Percentiles rank a stretch among this genome's conserved stretches.
phyloP scores from a whole-genome alignment of 345 rosid genomes.

The Bruguiera parviflora region DNA sequence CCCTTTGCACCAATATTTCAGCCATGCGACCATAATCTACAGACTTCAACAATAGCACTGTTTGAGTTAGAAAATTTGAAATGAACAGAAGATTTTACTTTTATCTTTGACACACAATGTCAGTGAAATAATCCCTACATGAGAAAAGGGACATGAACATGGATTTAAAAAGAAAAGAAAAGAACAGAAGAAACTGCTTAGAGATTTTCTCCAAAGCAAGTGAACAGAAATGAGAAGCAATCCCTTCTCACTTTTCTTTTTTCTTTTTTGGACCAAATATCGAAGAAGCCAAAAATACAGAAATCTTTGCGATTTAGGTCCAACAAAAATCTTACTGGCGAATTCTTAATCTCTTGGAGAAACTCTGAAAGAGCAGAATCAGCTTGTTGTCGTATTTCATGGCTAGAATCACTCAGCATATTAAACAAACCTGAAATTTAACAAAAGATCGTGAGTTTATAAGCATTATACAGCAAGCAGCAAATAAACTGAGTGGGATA shows the following conservation, averaged over 20 bases:
- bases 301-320: neutral
- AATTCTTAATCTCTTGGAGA: conserved; percentile 99
- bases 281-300: neutral
- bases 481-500: neutral
- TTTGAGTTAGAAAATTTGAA: conserved; percentile 72
- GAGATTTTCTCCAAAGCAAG: conserved; percentile 8
- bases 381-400: conserved; percentile 98
- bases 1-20: conserved; percentile 96
- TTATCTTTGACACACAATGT: conserved; percentile 19
- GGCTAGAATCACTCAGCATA: conserved; percentile 98
- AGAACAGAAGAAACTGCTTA: neutral
- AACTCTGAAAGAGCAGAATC: conserved; percentile 99
- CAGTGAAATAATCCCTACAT: neutral
- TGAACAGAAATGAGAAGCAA: conserved; percentile 5
- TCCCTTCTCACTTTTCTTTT: too few species aligned
- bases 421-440: conserved; percentile 78
- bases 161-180: neutral
- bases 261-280: too few species aligned
- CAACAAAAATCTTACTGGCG: conserved; percentile 76
- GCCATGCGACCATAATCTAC: conserved; percentile 99
- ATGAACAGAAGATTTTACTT: conserved; percentile 43
- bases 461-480: conserved; percentile 3
- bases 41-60: conserved; percentile 97
- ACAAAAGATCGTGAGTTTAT: conserved; percentile 15
- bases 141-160: neutral